These are phyloP conservation scores for Gentiana straminea DNA, from an alignment of 257 asterid species.

Conservation along the genomic window DNA sequence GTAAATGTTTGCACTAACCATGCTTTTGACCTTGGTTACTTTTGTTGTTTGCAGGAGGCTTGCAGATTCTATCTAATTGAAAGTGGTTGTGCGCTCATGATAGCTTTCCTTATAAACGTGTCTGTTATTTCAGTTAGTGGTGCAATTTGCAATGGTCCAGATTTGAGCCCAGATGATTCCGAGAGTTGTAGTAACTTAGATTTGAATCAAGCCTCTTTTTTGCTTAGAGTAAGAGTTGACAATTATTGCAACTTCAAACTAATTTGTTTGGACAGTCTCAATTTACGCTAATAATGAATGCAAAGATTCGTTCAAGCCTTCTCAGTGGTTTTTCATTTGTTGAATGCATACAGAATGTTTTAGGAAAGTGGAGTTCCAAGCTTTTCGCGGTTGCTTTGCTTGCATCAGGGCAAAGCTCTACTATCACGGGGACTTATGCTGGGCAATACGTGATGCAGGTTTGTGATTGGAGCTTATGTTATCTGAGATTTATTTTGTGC, in stretches of 20 bases:
- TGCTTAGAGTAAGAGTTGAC: slow-evolving; percentile 48
- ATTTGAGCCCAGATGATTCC: slow-evolving; percentile 36
- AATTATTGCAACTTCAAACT: background rate
- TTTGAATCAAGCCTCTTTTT: slow-evolving; percentile 81
- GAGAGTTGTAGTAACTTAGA: slow-evolving; percentile 75
- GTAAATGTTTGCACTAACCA: background rate
- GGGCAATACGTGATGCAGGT: slow-evolving; percentile 99
- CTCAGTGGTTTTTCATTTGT: background rate
- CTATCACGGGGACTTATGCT: slow-evolving; percentile 95
- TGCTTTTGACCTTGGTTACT: background rate
- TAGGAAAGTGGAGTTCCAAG: slow-evolving; percentile 95
- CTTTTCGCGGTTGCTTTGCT: slow-evolving; percentile 88
- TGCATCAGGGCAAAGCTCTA: slow-evolving; percentile 97
- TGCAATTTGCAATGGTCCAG: slow-evolving; percentile 70
- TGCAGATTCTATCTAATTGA: slow-evolving; percentile 82
- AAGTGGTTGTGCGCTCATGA: slow-evolving; percentile 74
- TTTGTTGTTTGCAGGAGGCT: slow-evolving; percentile 56
- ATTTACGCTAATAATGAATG: background rate
- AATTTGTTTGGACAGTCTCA: background rate
- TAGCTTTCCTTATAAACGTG: slow-evolving; percentile 85
- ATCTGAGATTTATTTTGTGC: no score
- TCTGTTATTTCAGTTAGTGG: slow-evolving; percentile 94
- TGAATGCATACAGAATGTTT: slow-evolving; percentile 42
- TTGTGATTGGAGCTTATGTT: slow-evolving; percentile 1
- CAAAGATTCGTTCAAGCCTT: background rate